A percentile compares a stretch with the other conserved stretches of the same genome.
These are phyloP conservation scores for Talaromyces pinophilus DNA, from an alignment of 2,329 filamentous ascomycete genomes.

Conservation along the genomic window DNA sequence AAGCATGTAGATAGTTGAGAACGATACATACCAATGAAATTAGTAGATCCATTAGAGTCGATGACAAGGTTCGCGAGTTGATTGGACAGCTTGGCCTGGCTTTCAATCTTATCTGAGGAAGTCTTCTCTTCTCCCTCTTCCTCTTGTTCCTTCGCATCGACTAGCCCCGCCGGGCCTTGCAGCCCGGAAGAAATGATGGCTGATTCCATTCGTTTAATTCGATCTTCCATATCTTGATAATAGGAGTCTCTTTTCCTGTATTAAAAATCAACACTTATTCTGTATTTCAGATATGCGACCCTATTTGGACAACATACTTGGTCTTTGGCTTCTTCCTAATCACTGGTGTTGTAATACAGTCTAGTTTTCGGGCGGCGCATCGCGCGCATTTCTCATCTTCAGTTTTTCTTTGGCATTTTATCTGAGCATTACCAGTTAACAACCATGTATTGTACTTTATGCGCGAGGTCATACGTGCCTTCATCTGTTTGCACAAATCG, in stretches of 20 bases:
- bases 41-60: conserved; percentile 5
- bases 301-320: neutral
- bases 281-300: too few relatives aligned
- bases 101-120: conserved; percentile 16
- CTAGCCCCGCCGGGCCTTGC: neutral
- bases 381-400: neutral
- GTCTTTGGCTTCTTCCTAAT: conserved; percentile 7
- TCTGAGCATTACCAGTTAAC: neutral
- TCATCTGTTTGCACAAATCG: conserved; percentile 17
- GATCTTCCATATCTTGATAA: conserved; percentile 13
- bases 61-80: conserved; percentile 14
- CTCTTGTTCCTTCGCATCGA: neutral
- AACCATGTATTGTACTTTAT: neutral
- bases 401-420: conserved; percentile 20
- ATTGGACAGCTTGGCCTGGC: conserved; percentile 13
- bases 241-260: conserved; percentile 15
- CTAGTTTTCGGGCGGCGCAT: conserved; percentile 13
- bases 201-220: conserved; percentile 20
- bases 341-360: conserved; percentile 19
- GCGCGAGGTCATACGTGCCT: neutral
- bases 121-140: conserved; percentile 2
- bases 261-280: neutral
- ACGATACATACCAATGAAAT: conserved; percentile 8
- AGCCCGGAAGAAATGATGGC: conserved; percentile 15
- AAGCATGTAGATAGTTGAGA: neutral